Evolutionary conservation across 2,329 filamentous ascomycete species (phyloP).

Genomic region (Sporothrix inflata): DNA sequence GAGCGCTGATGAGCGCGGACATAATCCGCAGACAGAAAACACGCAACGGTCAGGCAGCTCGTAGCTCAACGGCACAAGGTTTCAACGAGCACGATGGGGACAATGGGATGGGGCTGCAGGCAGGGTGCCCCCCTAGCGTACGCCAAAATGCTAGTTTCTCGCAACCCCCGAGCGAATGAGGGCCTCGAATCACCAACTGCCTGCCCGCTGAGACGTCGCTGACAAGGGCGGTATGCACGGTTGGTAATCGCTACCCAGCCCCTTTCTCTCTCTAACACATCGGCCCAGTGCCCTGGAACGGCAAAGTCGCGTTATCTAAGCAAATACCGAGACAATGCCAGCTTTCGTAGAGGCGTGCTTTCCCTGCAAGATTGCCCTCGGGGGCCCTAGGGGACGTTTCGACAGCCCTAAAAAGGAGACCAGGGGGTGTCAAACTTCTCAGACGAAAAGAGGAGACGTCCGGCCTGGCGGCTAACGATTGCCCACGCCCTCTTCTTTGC

Average conservation of each 20-base stretch:
- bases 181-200: too few relatives aligned
- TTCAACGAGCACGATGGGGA: not conserved
- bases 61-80: not conserved
- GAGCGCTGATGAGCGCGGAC: not conserved
- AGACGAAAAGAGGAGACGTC: not conserved
- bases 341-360: too few relatives aligned
- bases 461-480: not conserved
- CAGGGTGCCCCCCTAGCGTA: not conserved
- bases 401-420: not conserved
- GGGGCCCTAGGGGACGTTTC: not conserved
- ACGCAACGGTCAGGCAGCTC: not conserved
- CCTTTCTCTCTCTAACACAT: not conserved
- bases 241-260: not conserved
- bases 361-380: too few relatives aligned
- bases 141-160: not conserved
- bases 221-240: not conserved
- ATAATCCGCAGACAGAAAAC: not conserved
- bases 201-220: not conserved
- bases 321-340: not conserved
- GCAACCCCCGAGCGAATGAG: not conserved
- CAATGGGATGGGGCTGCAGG: not conserved
- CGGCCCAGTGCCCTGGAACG: not conserved
- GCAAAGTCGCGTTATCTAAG: not conserved
- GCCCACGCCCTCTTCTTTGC: not conserved
- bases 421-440: not conserved